Conservation (phyloP, 345 rosid species). For the Capsella bursapastoris region DNA sequence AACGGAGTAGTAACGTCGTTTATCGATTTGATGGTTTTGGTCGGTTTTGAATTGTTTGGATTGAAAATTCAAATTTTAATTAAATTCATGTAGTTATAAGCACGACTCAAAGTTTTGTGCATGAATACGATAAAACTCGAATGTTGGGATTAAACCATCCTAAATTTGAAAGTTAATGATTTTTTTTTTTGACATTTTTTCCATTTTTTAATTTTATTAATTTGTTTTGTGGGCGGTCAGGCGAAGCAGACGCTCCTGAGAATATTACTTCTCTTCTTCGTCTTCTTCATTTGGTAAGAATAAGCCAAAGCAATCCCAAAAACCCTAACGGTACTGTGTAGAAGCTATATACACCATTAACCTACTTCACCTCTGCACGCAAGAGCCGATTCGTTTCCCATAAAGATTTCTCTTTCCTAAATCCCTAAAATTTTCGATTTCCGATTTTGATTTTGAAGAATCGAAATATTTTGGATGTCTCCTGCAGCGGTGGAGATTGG, state of each 20-base stretch:
- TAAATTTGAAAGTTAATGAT: no score
- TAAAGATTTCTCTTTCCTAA: background rate
- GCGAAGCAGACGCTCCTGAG: conserved; percentile 26
- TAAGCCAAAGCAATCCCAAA: background rate
- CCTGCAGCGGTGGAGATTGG: conserved; percentile 53
- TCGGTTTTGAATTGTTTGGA: no score
- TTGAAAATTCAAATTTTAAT: no score
- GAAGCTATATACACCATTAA: background rate
- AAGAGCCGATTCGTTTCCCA: conserved; percentile 23
- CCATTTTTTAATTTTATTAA: background rate
- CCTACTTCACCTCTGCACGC: conserved; percentile 22
- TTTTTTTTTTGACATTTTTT: no score
- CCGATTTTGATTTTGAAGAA: conserved; percentile 3
- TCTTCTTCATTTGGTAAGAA: background rate
- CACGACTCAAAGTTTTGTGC: no score
- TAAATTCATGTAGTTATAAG: no score
- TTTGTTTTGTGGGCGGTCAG: background rate
- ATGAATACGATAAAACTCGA: no score
- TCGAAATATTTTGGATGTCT: conserved; percentile 41
- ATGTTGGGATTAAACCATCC: no score
- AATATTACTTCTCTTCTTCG: background rate
- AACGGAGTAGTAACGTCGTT: no score
- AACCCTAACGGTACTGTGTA: conserved; percentile 26
- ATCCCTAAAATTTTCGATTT: conserved; percentile 20
- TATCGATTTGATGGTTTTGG: no score